Evolutionary conservation across 768 basidiomycete species (phyloP), one percentile per base, ranked within the genome.

Genomic region (Russula abietina): DNA sequence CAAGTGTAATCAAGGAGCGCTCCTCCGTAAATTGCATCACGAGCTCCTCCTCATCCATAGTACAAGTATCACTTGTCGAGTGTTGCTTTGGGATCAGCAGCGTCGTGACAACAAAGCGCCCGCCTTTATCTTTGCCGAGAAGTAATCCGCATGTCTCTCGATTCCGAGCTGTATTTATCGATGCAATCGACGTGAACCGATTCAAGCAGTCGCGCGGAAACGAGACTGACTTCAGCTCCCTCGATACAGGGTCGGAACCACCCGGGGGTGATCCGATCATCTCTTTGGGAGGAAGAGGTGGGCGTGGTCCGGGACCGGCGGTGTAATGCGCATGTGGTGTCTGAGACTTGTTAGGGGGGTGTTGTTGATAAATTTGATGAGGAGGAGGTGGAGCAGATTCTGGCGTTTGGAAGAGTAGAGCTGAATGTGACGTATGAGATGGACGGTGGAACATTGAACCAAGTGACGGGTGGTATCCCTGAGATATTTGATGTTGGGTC

Each of bases 11-110:
- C 69, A 95, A 73, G 67, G 81, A 83, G 65, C 89, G 77, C 70
- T 87, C 84, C 70, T 93, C 89, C 67, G 91, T 91, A 71, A 95
- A 92, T 68, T 84, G 82, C 74, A 93, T 75, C 8, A 93, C 90
- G 51, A 91, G 76, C 71, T 95, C 93, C 69, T 95, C 93, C 70
- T 89, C 86, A 57, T 91, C 87, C 88, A 93, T 95, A 36, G 86
- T 85, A 73, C 93, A 96, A n/a, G 91, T 92, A 75, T 96, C 91
- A 61, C 87, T 85, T 65, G 91, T 92, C 62, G 89, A 87, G 61
- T 85, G 86, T 70, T 96, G 93, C 73, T 83, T 89, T n/a, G 93
- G 93, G 19, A 96, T 86, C 70, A 96, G 74, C 70, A 96, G 72
- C 53, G 87, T 89, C 59, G 90, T 86, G n/a, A 94, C 89, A 3